Conservation (phyloP, 257 asterid species). For the Salvia splendens region DNA sequence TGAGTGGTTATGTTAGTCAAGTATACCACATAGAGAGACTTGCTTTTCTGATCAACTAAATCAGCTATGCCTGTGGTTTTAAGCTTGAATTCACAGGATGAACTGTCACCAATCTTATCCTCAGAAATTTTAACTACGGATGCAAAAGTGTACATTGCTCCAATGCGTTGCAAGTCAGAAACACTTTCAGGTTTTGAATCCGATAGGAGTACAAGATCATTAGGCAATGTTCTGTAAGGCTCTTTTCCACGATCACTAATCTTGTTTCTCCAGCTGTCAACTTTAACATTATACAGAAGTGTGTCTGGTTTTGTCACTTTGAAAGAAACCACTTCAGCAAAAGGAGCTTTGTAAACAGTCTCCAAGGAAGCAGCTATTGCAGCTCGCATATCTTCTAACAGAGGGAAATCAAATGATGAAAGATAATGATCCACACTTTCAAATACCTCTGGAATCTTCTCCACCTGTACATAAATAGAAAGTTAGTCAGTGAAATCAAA, state of each 20-base stretch:
- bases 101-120: slow-evolving; percentile 28
- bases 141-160: slow-evolving; percentile 42
- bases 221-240: slow-evolving; percentile 54
- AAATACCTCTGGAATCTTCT: slow-evolving; percentile 49
- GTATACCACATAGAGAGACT: slow-evolving; percentile 43
- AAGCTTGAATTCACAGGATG: slow-evolving; percentile 32
- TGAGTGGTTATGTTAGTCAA: slow-evolving; percentile 41
- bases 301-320: not conserved
- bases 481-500: not conserved
- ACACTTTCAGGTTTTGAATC: slow-evolving; percentile 40
- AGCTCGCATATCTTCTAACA: slow-evolving; percentile 59
- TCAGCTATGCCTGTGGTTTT: slow-evolving; percentile 24
- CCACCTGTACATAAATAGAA: slow-evolving; percentile 38
- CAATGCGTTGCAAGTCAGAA: slow-evolving; percentile 40
- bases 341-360: slow-evolving; percentile 45
- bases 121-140: slow-evolving; percentile 37
- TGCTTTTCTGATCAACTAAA: not conserved
- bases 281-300: slow-evolving; percentile 25
- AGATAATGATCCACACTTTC: slow-evolving; percentile 43
- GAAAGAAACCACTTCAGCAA: slow-evolving; percentile 42
- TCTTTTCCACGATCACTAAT: slow-evolving; percentile 35
- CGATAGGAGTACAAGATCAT: slow-evolving; percentile 49
- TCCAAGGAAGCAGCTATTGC: slow-evolving; percentile 49
- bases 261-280: slow-evolving; percentile 44
- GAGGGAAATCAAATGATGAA: slow-evolving; percentile 43